These are phyloP conservation scores for Xylariaceae sp. DNA, from an alignment of 2,329 filamentous ascomycete species.

Conservation along the genomic window DNA sequence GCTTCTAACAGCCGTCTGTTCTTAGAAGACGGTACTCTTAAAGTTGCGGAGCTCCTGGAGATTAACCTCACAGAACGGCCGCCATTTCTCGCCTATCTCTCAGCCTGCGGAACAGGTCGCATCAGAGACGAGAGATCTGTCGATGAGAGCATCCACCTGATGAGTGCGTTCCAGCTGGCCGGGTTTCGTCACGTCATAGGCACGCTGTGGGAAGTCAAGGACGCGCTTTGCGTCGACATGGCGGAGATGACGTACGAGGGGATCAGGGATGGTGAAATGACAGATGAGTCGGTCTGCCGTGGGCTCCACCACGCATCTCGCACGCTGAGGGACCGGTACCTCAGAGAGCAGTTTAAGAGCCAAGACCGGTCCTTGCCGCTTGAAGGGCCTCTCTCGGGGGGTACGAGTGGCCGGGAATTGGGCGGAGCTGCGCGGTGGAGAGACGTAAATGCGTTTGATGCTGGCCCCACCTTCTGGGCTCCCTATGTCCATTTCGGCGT, in stretches of 20 bases:
- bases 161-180: slow-evolving; percentile 46
- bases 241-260: neutral
- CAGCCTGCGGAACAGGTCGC: slow-evolving; percentile 44
- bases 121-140: slow-evolving; percentile 31
- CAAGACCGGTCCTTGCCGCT: neutral
- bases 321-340: neutral
- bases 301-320: neutral
- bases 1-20: slow-evolving; percentile 40
- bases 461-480: no score
- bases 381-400: no score
- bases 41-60: slow-evolving; percentile 19
- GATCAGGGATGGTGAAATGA: neutral
- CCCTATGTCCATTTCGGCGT: no score
- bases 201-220: slow-evolving; percentile 28
- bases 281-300: neutral
- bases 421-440: no score
- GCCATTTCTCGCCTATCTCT: slow-evolving; percentile 47
- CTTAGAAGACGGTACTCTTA: slow-evolving; percentile 36
- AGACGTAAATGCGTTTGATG: no score
- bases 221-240: neutral
- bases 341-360: neutral
- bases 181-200: slow-evolving; percentile 52
- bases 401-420: no score
- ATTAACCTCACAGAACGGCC: slow-evolving; percentile 19
- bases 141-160: slow-evolving; percentile 48